Evolutionary conservation across 495 filamentous ascomycete genomes (phyloP).

Genomic region (Cladorrhinum samala): DNA sequence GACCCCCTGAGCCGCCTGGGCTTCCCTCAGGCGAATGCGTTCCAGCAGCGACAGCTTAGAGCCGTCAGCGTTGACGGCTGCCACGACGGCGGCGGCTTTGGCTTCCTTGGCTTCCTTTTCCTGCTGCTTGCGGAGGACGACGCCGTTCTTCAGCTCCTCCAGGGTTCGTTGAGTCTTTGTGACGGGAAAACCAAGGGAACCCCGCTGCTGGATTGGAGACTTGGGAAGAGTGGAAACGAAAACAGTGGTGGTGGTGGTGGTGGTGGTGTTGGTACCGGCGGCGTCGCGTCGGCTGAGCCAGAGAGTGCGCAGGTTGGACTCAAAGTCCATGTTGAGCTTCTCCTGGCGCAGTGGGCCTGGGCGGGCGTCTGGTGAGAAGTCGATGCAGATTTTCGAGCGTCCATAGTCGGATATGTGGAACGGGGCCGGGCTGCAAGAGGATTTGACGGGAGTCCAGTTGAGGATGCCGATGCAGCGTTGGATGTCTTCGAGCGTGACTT

Average conservation of each 20-base stretch:
- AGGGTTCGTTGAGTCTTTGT: constrained; percentile 56
- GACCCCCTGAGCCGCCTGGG: constrained; percentile 36
- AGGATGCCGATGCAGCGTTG: constrained; percentile 51
- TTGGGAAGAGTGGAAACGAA: constrained; percentile 53
- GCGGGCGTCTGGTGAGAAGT: constrained; percentile 24
- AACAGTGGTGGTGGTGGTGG: constrained; percentile 13
- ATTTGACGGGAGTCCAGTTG: constrained; percentile 16
- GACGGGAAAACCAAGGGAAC: constrained; percentile 38
- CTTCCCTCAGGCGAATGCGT: constrained; percentile 56
- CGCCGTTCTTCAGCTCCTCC: constrained; percentile 51
- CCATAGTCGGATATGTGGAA: constrained; percentile 58
- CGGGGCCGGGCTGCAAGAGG: constrained; percentile 16
- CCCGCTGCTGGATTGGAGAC: constrained; percentile 42
- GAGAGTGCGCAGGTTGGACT: constrained; percentile 38
- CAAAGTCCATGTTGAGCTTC: constrained; percentile 48
- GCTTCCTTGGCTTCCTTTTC: constrained; percentile 14
- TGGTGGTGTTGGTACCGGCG: constrained; percentile 5
- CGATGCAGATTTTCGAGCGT: constrained; percentile 40
- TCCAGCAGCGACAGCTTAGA: constrained; percentile 50
- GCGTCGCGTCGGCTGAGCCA: constrained; percentile 45
- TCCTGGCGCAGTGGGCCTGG: constrained; percentile 50
- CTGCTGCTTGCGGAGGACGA: constrained; percentile 39
- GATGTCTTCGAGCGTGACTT: constrained; percentile 54
- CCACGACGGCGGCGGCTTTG: constrained; percentile 7
- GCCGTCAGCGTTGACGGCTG: constrained; percentile 26